Percentiles rank a stretch among this genome's conserved stretches.
These are phyloP conservation scores for Skeletonema marinoi DNA, from an alignment of 108 stramenopile genomes.

Conservation along the genomic window DNA sequence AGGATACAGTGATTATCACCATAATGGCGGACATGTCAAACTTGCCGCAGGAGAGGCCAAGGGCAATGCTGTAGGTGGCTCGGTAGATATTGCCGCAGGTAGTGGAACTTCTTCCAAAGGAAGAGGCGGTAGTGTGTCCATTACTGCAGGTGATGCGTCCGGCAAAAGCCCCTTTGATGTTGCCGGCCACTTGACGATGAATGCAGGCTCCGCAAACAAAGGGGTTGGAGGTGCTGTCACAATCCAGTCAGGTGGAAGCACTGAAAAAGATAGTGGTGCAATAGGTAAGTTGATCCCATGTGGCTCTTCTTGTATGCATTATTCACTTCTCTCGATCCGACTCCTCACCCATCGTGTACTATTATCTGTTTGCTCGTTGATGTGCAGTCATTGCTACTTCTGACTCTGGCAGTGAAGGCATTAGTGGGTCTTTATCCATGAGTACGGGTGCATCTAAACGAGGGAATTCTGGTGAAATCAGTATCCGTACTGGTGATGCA, in stretches of 20 bases:
- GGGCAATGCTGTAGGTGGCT: constrained; percentile 12
- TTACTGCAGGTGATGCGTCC: constrained; percentile 11
- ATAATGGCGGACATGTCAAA: constrained; percentile 4
- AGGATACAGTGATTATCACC: background rate
- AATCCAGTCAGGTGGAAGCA: background rate
- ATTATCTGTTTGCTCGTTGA: background rate
- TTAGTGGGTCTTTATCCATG: constrained; percentile 4
- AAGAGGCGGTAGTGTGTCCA: constrained; percentile 14
- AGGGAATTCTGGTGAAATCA: constrained; percentile 18
- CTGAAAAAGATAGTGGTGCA: background rate
- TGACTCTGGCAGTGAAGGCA: constrained; percentile 10
- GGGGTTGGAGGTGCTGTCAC: constrained; percentile 10
- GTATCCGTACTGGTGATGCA: constrained; percentile 19
- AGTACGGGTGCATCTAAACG: constrained; percentile 19
- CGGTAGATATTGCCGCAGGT: constrained; percentile 24
- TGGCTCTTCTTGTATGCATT: background rate
- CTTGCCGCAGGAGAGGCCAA: constrained; percentile 8
- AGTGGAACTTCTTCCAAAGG: constrained; percentile 7
- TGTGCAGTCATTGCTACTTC: constrained; percentile 27
- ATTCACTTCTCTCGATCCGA: background rate
- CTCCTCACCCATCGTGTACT: no score
- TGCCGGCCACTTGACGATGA: constrained; percentile 15
- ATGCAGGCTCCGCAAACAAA: constrained; percentile 14
- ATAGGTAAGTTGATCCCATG: background rate
- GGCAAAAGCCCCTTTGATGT: constrained; percentile 3